Base-by-base conservation (phyloP, 495 filamentous ascomycete species). In the Trichoderma asperelloides region DNA sequence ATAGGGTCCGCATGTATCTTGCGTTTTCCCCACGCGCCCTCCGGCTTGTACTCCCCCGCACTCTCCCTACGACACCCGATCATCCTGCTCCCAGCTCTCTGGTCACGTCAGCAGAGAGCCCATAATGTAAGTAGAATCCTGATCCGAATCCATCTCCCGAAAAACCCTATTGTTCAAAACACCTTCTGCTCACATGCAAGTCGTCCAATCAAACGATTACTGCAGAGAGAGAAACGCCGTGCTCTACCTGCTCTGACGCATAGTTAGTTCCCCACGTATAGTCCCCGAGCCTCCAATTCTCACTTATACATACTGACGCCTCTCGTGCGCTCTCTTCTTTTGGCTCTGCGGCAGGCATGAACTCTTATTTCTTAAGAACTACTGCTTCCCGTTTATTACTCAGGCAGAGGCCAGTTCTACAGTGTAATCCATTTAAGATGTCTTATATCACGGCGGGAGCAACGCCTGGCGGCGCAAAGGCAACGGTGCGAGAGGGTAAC, bases 401-500 rank as follows among this genome's bases (percentile, higher is more conserved):
- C 55, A 25, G 25, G 16, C 16, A 15, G 8, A 28, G 13, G 15
- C 25, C 55, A 12, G 27, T 21, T 30, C 25, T 60, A 15, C 55
- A 60, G 11, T 30, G 2, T 16, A 60, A 13, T 4, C 16, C 25
- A 27, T 30, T 30, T 13, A 60, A 30, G 16, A 60, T 60, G 55
- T 60, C 55, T 5, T 60, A 60, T 13, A 60, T 60, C 27, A 13
- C 23, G 3, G 27, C 55, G 55, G 55, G 55, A 60, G 55, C 25
- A 0, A 13, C 47, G 8, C 47, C 47, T 11, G 55, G 55, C 23
- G 55, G 27, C 55, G 25, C 25, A 25, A 23, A 27, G 25, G 55
- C 55, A 0, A 60, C 55, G 62, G 90, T 92, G 87, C 78, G 89
- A 72, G 74, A 80, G 66, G 83, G 86, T 25, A 92, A 89, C 74